A percentile compares a stretch with the other conserved stretches of the same genome.
phyloP scores from a whole-genome alignment of 164 flowering plant species.

The Tetrastigma voinierianum region DNA sequence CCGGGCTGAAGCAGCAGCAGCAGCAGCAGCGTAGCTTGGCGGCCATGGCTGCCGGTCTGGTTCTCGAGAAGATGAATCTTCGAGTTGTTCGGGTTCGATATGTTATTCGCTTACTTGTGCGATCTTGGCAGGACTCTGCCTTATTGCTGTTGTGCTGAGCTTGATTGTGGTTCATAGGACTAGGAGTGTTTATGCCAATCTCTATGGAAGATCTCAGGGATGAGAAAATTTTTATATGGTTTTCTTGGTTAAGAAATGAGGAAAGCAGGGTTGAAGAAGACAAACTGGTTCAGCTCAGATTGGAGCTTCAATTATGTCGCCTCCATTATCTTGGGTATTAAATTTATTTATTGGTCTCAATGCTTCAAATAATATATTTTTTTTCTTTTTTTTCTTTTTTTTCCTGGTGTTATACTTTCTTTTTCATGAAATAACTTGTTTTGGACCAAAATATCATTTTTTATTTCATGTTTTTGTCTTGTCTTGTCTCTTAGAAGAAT shows the following conservation, averaged over 20 bases:
- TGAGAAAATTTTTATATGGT: conserved; percentile 7
- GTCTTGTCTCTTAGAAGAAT: too few relatives aligned
- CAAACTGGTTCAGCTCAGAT: too few relatives aligned
- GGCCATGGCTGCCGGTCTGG: background rate
- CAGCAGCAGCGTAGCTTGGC: background rate
- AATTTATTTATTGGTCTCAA: too few relatives aligned
- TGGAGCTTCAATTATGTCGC: too few relatives aligned
- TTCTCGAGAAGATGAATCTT: conserved; percentile 14
- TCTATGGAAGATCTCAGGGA: conserved; percentile 26
- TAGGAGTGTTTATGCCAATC: conserved; percentile 39
- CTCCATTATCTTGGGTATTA: too few relatives aligned
- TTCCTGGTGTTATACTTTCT: too few relatives aligned
- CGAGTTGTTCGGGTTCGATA: conserved; percentile 33
- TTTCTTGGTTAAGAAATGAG: background rate
- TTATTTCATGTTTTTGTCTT: too few relatives aligned
- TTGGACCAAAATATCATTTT: too few relatives aligned
- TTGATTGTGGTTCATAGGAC: conserved; percentile 46
- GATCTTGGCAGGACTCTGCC: conserved; percentile 41
- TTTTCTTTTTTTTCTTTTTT: too few relatives aligned
- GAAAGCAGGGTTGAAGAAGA: background rate
- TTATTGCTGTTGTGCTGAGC: conserved; percentile 39
- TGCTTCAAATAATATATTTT: too few relatives aligned
- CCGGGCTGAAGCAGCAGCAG: conserved; percentile 5
- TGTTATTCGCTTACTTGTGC: conserved; percentile 47
- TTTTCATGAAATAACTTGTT: too few relatives aligned